Conservation (phyloP, 2,329 filamentous ascomycete species). For the Aspergillus pseudonomiae region DNA sequence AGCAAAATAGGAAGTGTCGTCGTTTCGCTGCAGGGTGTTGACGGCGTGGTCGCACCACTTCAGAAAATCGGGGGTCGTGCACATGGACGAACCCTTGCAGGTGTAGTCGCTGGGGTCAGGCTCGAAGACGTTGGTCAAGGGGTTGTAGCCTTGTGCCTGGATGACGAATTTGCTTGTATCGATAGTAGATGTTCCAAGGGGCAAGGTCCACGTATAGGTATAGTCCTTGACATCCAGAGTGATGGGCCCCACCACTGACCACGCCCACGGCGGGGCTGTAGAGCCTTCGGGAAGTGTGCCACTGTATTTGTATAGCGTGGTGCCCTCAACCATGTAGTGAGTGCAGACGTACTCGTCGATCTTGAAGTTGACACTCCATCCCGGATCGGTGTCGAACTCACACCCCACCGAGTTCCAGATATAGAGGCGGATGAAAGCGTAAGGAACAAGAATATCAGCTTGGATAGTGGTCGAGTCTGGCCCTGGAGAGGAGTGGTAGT, state of each 20-base stretch:
- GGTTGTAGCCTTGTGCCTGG: conserved; percentile 19
- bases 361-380: conserved; percentile 14
- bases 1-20: conserved; percentile 9
- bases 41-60: conserved; percentile 20
- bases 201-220: conserved; percentile 20
- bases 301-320: conserved; percentile 16
- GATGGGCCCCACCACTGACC: conserved; percentile 10
- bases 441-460: conserved; percentile 22
- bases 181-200: conserved; percentile 14
- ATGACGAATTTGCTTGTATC: conserved; percentile 20
- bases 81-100: conserved; percentile 17
- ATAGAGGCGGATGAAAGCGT: conserved; percentile 21
- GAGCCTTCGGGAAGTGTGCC: conserved; percentile 16
- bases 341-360: conserved; percentile 11
- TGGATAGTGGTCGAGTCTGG: conserved; percentile 10
- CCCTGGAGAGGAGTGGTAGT: conserved; percentile 15
- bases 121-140: conserved; percentile 12
- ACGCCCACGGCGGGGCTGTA: conserved; percentile 17
- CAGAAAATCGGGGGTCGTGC: conserved; percentile 14
- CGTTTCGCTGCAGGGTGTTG: conserved; percentile 13
- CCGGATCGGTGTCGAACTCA: conserved; percentile 18
- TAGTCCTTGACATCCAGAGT: conserved; percentile 14
- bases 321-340: conserved; percentile 21
- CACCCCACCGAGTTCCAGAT: conserved; percentile 16
- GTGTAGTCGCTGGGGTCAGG: conserved; percentile 13